Evolutionary conservation across 495 filamentous ascomycete species (phyloP).

Genomic region (Podospora pseudoanserina): DNA sequence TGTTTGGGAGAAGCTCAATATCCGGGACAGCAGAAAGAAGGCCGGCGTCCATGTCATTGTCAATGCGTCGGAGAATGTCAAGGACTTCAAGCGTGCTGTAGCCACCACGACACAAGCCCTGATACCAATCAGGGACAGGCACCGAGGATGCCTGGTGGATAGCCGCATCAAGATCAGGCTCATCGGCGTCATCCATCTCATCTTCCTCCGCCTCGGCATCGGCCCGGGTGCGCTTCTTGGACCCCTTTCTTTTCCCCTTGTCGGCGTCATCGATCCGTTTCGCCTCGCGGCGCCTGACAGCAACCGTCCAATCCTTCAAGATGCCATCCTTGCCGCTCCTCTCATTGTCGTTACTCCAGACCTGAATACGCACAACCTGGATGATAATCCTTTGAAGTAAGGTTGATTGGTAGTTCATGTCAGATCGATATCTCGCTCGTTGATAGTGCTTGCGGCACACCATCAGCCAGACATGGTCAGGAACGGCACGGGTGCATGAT

Average conservation of each 20-base stretch:
- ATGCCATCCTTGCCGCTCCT: constrained; percentile 35
- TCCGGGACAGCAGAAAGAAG: constrained; percentile 52
- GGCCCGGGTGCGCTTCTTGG: constrained; percentile 21
- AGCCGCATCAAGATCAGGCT: constrained; percentile 13
- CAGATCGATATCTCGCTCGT: constrained; percentile 60
- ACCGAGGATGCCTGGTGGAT: constrained; percentile 17
- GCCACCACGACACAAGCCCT: constrained; percentile 27
- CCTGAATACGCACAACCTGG: constrained; percentile 56
- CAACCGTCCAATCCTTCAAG: constrained; percentile 48
- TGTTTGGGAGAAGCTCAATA: constrained; percentile 63
- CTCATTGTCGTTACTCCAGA: constrained; percentile 51
- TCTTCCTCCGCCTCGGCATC: constrained; percentile 26
- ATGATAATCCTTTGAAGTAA: constrained; percentile 55
- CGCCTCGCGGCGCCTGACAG: constrained; percentile 52
- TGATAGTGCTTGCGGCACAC: constrained; percentile 87
- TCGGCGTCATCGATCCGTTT: constrained; percentile 40
- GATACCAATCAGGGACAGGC: constrained; percentile 45
- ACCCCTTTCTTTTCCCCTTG: constrained; percentile 21
- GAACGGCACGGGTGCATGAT: constrained; percentile 63
- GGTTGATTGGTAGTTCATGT: constrained; percentile 54
- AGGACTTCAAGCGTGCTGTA: constrained; percentile 40
- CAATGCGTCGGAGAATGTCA: constrained; percentile 35
- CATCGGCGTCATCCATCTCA: constrained; percentile 26
- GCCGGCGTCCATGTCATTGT: constrained; percentile 29
- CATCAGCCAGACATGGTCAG: constrained; percentile 61